These are phyloP conservation scores for Paraglomus occultum DNA, from an alignment of 192 early-diverging fungal genomes.

Conservation along the genomic window DNA sequence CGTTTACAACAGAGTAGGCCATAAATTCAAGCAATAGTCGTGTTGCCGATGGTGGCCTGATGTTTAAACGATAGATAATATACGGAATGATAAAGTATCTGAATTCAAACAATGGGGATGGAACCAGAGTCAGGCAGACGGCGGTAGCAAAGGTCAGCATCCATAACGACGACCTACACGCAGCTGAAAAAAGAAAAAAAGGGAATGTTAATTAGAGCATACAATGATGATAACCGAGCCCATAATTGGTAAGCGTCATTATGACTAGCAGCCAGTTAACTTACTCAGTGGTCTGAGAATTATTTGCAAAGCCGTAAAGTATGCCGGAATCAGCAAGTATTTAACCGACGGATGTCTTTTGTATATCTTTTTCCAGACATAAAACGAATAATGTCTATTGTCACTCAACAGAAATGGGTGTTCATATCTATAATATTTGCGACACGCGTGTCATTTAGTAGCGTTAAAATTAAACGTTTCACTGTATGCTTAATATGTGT, in stretches of 20 bases:
- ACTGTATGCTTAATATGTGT: too few relatives aligned
- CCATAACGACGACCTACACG: constrained; percentile 51
- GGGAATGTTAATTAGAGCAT: not conserved
- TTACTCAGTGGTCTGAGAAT: too few relatives aligned
- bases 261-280: too few relatives aligned
- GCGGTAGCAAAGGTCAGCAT: constrained; percentile 52
- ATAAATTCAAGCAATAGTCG: constrained; percentile 44
- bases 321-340: constrained; percentile 66
- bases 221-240: not conserved
- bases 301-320: constrained; percentile 42
- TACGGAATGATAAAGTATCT: constrained; percentile 93
- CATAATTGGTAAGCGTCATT: too few relatives aligned
- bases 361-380: constrained; percentile 85
- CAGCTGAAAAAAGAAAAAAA: constrained; percentile 32
- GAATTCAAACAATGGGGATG: constrained; percentile 92
- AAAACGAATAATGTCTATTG: constrained; percentile 96
- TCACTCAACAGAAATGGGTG: constrained; percentile 94
- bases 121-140: constrained; percentile 68
- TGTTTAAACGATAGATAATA: constrained; percentile 68
- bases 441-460: too few relatives aligned
- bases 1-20: constrained; percentile 59
- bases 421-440: constrained; percentile 55
- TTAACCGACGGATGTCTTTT: constrained; percentile 48
- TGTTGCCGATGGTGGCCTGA: constrained; percentile 36
- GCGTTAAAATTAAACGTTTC: too few relatives aligned